Conservation (phyloP, 805 yeast genomes). For the Nakazawaea ernobii region DNA sequence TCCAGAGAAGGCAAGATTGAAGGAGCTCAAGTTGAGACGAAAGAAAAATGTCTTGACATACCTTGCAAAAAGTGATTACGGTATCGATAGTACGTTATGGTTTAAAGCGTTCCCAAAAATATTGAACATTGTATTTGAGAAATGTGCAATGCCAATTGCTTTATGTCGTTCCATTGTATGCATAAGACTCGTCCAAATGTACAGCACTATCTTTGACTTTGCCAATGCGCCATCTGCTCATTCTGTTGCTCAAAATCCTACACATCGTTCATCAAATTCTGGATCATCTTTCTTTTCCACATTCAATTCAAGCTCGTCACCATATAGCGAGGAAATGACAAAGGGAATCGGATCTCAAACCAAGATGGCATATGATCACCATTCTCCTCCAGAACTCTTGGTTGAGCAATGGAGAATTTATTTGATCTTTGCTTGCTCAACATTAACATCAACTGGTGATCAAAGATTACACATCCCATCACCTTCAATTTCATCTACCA, state of each 20-base stretch:
- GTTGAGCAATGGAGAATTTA: constrained; percentile 80
- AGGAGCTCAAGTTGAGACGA: constrained; percentile 51
- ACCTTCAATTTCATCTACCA: constrained; percentile 11
- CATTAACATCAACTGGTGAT: constrained; percentile 83
- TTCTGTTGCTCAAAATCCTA: constrained; percentile 13
- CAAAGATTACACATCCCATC: constrained; percentile 68
- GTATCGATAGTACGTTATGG: constrained; percentile 97
- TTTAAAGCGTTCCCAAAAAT: constrained; percentile 78
- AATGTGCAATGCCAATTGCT: constrained; percentile 91
- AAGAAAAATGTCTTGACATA: constrained; percentile 65
- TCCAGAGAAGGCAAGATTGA: constrained; percentile 71
- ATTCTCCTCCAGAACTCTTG: constrained; percentile 60
- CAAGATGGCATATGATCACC: constrained; percentile 8
- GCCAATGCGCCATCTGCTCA: constrained; percentile 32
- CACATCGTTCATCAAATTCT: constrained; percentile 2
- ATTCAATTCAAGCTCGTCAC: not conserved
- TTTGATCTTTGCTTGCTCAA: constrained; percentile 85
- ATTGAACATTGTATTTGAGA: constrained; percentile 63
- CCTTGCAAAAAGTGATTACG: constrained; percentile 86
- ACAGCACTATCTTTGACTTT: constrained; percentile 56
- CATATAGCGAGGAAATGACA: not conserved
- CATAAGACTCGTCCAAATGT: constrained; percentile 79
- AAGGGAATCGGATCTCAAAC: constrained; percentile 1
- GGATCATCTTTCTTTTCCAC: constrained; percentile 2
- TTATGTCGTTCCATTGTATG: constrained; percentile 88